Percentiles rank a stretch among this genome's conserved stretches.
These are phyloP conservation scores for Suillus americanus DNA, from an alignment of 768 basidiomycete genomes.

Conservation along the genomic window DNA sequence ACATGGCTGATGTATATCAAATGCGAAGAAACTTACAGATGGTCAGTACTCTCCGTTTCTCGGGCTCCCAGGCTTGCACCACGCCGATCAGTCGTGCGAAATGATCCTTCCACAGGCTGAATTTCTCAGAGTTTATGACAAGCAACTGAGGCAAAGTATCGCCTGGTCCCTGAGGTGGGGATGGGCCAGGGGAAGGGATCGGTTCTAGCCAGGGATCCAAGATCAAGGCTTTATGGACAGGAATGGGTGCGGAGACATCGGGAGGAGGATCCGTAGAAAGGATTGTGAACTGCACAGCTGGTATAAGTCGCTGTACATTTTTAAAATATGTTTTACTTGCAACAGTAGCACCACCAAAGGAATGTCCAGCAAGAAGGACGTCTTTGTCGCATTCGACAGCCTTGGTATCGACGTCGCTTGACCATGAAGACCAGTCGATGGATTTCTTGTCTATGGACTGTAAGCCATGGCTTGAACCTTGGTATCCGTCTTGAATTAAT, in stretches of 20 bases:
- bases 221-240: conserved; percentile 56
- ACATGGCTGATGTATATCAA: background rate
- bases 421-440: conserved; percentile 45
- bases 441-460: conserved; percentile 36
- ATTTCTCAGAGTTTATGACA: conserved; percentile 74
- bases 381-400: conserved; percentile 34
- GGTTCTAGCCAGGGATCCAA: conserved; percentile 89
- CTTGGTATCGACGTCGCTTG: conserved; percentile 16
- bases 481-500: conserved; percentile 43
- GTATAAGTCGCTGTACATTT: background rate
- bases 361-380: conserved; percentile 49
- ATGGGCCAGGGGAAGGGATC: conserved; percentile 55
- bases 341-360: conserved; percentile 56
- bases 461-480: conserved; percentile 27
- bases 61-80: conserved; percentile 53
- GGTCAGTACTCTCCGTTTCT: conserved; percentile 44
- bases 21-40: conserved; percentile 37
- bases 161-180: conserved; percentile 18
- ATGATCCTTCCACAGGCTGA: conserved; percentile 79
- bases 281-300: conserved; percentile 47
- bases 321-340: conserved; percentile 30
- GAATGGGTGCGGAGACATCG: conserved; percentile 42
- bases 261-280: conserved; percentile 49
- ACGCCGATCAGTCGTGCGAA: conserved; percentile 58
- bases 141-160: conserved; percentile 41